phyloP scores from a whole-genome alignment of 768 basidiomycete genomes.

The Boletellus ananiceps region DNA sequence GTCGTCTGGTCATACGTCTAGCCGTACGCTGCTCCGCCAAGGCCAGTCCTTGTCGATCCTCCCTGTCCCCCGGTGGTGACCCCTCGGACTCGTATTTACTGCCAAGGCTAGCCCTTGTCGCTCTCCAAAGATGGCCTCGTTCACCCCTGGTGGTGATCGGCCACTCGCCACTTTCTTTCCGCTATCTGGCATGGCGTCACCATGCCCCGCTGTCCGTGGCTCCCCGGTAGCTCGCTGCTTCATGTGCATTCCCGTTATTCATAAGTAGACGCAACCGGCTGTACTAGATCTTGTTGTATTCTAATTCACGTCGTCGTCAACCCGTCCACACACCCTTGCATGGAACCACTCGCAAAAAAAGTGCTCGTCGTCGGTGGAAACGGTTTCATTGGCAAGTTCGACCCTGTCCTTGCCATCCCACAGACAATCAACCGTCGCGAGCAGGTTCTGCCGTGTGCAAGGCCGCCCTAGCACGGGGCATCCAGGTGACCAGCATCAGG shows the following conservation, averaged over 20 bases:
- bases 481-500: constrained; percentile 90
- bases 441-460: constrained; percentile 91
- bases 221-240: too few species aligned
- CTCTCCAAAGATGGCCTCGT: too few species aligned
- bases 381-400: constrained; percentile 83
- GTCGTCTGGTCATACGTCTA: constrained; percentile 12
- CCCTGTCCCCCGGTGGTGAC: neutral
- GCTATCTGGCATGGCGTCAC: constrained; percentile 16
- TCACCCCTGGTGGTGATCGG: neutral
- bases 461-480: constrained; percentile 77
- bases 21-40: neutral
- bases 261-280: constrained; percentile 2
- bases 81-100: too few species aligned
- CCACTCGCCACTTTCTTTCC: neutral
- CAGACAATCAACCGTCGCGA: neutral
- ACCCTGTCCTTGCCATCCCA: neutral
- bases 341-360: constrained; percentile 40
- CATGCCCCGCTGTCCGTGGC: too few species aligned
- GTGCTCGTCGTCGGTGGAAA: constrained; percentile 98
- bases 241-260: neutral
- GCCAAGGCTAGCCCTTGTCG: too few species aligned
- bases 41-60: constrained; percentile 15
- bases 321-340: constrained; percentile 1
- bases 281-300: neutral
- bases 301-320: neutral